Percentiles rank a stretch among this genome's conserved stretches.
Conservation (phyloP, 2,329 filamentous ascomycete species). For the Bimuria novae-zelandiae region DNA sequence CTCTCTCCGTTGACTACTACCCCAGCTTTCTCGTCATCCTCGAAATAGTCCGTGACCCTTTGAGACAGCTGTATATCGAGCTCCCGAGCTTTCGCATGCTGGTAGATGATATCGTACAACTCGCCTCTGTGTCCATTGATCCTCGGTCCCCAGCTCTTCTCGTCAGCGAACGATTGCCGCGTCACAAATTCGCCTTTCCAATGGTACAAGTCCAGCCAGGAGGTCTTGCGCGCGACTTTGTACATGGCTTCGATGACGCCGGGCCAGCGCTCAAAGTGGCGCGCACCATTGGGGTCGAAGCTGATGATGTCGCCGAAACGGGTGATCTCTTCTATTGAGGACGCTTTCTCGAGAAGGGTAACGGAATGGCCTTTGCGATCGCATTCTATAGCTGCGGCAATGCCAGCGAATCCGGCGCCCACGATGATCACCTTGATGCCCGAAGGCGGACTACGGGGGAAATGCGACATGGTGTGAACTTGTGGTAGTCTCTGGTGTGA, state of each 20-base stretch:
- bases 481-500: not conserved
- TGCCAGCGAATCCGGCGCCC: constrained; percentile 60
- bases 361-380: constrained; percentile 64
- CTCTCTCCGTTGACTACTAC: constrained; percentile 56
- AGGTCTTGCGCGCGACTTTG: constrained; percentile 56
- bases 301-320: constrained; percentile 65
- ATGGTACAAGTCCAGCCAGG: constrained; percentile 65
- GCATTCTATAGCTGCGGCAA: constrained; percentile 68
- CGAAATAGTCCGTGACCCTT: constrained; percentile 59
- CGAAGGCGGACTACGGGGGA: constrained; percentile 24
- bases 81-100: constrained; percentile 57
- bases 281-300: constrained; percentile 64
- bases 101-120: constrained; percentile 62
- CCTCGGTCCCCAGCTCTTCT: constrained; percentile 52
- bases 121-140: constrained; percentile 67
- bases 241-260: constrained; percentile 55
- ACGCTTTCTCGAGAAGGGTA: constrained; percentile 57
- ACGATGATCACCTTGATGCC: constrained; percentile 53
- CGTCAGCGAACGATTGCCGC: constrained; percentile 53
- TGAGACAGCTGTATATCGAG: constrained; percentile 60
- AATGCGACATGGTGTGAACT: constrained; percentile 16
- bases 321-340: constrained; percentile 59
- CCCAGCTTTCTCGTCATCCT: constrained; percentile 57
- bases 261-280: constrained; percentile 60
- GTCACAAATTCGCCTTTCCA: constrained; percentile 66